These are phyloP conservation scores for Pichia sp. DNA, from an alignment of 1,139 yeast species.

Conservation along the genomic window DNA sequence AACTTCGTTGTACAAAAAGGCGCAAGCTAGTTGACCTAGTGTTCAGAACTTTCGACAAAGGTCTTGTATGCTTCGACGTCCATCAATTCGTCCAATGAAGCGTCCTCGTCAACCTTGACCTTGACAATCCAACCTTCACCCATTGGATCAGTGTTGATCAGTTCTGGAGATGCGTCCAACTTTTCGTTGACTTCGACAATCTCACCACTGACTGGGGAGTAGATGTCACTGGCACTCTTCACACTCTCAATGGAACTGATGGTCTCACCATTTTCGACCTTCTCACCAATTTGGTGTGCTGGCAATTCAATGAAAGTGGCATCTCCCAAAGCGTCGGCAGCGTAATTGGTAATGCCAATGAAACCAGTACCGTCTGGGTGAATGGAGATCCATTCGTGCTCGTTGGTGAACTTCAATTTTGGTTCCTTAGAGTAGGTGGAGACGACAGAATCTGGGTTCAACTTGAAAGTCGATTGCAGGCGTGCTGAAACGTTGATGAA, in stretches of 20 bases:
- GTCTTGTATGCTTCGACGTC: conserved; percentile 60
- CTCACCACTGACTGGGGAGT: conserved; percentile 81
- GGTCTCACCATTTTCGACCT: conserved; percentile 69
- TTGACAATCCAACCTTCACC: conserved; percentile 94
- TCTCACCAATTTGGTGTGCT: conserved; percentile 30
- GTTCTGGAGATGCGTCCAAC: conserved; percentile 67
- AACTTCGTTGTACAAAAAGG: background rate
- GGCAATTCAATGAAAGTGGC: conserved; percentile 93
- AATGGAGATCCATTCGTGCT: conserved; percentile 94
- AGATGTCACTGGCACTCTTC: conserved; percentile 90
- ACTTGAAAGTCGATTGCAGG: conserved; percentile 43
- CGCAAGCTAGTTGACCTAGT: conserved; percentile 13
- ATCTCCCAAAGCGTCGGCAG: conserved; percentile 97
- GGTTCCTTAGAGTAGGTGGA: conserved; percentile 53
- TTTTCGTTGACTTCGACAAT: conserved; percentile 65
- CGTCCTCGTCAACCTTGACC: conserved; percentile 44
- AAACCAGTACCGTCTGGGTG: conserved; percentile 80
- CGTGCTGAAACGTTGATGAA: conserved; percentile 35
- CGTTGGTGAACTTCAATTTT: conserved; percentile 68
- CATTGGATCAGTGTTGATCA: conserved; percentile 84
- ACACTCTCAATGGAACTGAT: conserved; percentile 94
- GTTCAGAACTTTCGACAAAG: conserved; percentile 47
- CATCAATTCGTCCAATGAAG: conserved; percentile 38
- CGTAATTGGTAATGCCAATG: conserved; percentile 90
- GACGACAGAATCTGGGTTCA: conserved; percentile 51